Evolutionary conservation across 2,329 filamentous ascomycete species (phyloP), one percentile per base, ranked within the genome.

Genomic region (Botrytis elliptica): DNA sequence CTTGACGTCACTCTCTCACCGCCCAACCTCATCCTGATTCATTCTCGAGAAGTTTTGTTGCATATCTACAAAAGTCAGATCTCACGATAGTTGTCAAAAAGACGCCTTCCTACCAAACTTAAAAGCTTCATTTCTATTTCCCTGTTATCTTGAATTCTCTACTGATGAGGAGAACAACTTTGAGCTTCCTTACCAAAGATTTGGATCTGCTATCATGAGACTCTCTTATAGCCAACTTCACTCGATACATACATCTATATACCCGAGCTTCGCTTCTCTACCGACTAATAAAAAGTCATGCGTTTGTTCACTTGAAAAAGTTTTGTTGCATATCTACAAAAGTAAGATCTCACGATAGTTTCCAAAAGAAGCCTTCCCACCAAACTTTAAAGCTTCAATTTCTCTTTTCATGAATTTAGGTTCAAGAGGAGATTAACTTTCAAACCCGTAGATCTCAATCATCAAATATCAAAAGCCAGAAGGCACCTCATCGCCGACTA

Each of bases 251-350:
- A 7, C 59, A 10, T 49, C n/a, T n/a, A 14, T 33, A n/a, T 16
- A 33, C 33, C n/a, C 55, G 33, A 57, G 14, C 40, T 64, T 44
- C 25, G 5, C 62, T 44, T 29, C 14, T 25, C 22, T 18, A 8
- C 36, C 16, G 12, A 3, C 60, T 36, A 63, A 38, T n/a, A 42
- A 8, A 16, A n/a, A 22, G 38, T 12, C 36, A 42, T n/a, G 36
- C 8, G 16, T 7, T 49, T 8, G n/a, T n/a, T 12, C 12, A 4
- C 22, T 12, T 12, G 14, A 20, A 62, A 42, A 42, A n/a, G 22
- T 42, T 63, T 63, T 63, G 38, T 63, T 42, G 60, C 60, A 63
- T 42, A 42, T 64, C 60, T 64, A n/a, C 5, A 64, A 64, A 44
- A 29, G 10, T 14, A 3, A 29, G 25, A 64, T 64, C 62, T 42